phyloP scores from a whole-genome alignment of 148 eudicot genomes.

The Rhododendron mucronatum region DNA sequence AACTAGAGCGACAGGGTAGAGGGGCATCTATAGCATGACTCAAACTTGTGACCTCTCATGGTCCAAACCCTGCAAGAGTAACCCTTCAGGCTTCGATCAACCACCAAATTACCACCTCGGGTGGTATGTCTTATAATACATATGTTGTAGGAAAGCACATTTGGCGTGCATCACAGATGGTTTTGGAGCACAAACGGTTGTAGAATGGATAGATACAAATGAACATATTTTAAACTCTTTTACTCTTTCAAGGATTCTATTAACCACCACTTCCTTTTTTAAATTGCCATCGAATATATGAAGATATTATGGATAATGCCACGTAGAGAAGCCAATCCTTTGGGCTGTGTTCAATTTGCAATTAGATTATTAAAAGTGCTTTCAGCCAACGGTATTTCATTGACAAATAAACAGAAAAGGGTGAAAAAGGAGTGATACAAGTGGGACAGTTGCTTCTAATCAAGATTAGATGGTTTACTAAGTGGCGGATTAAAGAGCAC shows the following conservation, averaged over 20 bases:
- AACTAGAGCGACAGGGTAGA: background rate
- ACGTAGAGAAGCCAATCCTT: background rate
- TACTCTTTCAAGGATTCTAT: background rate
- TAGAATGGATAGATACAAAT: background rate
- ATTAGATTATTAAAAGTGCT: background rate
- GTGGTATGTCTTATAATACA: background rate
- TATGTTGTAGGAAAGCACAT: background rate
- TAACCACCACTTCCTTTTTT: background rate
- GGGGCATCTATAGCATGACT: background rate
- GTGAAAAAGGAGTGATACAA: background rate
- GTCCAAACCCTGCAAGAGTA: background rate
- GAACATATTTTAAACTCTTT: background rate
- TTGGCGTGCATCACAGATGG: background rate
- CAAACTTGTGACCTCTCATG: background rate
- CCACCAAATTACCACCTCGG: background rate
- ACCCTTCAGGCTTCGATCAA: background rate
- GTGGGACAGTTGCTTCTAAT: background rate
- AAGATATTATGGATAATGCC: background rate
- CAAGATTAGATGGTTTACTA: background rate
- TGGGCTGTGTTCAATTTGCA: background rate
- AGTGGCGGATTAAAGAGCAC: background rate
- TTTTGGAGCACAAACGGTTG: background rate
- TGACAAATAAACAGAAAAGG: background rate
- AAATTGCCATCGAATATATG: background rate
- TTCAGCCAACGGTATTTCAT: background rate